Evolutionary conservation across 2,329 filamentous ascomycete species (phyloP).

Genomic region (Stachybotrys chartarum): DNA sequence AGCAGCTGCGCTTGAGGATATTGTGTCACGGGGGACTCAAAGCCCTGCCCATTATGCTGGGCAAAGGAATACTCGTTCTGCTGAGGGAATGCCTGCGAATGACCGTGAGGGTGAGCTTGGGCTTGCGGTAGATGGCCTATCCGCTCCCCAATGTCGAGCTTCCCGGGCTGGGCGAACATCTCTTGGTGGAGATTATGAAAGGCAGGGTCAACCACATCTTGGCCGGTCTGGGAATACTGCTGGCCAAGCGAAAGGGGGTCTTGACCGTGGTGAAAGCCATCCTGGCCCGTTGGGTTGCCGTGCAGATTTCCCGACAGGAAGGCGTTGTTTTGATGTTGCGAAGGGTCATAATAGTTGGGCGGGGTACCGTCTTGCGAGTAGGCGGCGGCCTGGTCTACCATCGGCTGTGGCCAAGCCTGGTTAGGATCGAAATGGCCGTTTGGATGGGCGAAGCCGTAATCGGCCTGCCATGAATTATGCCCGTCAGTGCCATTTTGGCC

Average conservation of each 20-base stretch:
- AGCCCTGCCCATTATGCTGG: conserved; percentile 22
- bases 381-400: conserved; percentile 21
- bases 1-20: conserved; percentile 26
- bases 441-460: conserved; percentile 24
- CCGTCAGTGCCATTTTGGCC: conserved; percentile 29
- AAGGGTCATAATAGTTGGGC: conserved; percentile 26
- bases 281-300: conserved; percentile 17
- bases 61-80: conserved; percentile 24
- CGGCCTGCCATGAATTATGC: conserved; percentile 25
- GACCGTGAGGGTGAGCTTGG: conserved; percentile 20
- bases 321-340: conserved; percentile 20
- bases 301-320: conserved; percentile 22
- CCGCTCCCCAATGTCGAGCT: conserved; percentile 18
- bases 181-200: conserved; percentile 29
- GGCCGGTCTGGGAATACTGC: conserved; percentile 23
- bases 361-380: conserved; percentile 24
- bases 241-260: conserved; percentile 22
- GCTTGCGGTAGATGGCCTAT: conserved; percentile 22
- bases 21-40: conserved; percentile 21
- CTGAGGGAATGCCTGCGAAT: conserved; percentile 24
- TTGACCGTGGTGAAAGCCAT: conserved; percentile 22
- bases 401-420: conserved; percentile 29
- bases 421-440: conserved; percentile 29
- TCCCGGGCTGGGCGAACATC: conserved; percentile 27
- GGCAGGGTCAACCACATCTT: conserved; percentile 28